phyloP scores from a whole-genome alignment of 2,329 filamentous ascomycete genomes.

The Lasiodiplodia gonubiensis region DNA sequence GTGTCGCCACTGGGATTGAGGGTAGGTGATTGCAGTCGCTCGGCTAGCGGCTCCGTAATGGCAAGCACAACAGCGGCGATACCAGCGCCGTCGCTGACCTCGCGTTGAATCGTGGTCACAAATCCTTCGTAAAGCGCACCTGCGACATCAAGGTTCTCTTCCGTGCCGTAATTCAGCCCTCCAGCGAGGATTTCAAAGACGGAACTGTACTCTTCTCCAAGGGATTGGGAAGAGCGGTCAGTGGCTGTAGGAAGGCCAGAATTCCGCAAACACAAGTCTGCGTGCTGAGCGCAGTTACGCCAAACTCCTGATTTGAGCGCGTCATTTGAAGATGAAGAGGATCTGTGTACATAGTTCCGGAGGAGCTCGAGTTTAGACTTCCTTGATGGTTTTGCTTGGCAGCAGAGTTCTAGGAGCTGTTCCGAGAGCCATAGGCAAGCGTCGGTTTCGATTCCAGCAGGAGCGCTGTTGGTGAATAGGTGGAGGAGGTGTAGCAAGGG shows the following conservation, averaged over 20 bases:
- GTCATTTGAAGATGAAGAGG: conserved; percentile 34
- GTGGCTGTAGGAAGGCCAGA: background rate
- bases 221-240: conserved; percentile 35
- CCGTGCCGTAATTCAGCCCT: conserved; percentile 61
- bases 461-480: conserved; percentile 58
- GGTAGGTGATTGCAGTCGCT: conserved; percentile 32
- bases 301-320: conserved; percentile 39
- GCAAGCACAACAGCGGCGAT: conserved; percentile 69
- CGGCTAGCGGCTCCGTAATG: conserved; percentile 74
- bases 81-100: conserved; percentile 67
- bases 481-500: conserved; percentile 71
- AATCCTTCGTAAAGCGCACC: conserved; percentile 62
- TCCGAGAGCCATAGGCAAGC: conserved; percentile 7
- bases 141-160: conserved; percentile 33
- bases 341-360: conserved; percentile 41
- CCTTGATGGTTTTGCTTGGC: conserved; percentile 16
- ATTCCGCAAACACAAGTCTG: background rate
- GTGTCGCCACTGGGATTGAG: background rate
- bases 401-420: conserved; percentile 11
- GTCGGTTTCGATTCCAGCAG: background rate
- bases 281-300: conserved; percentile 26
- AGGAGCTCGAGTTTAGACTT: conserved; percentile 47
- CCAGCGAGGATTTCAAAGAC: conserved; percentile 66
- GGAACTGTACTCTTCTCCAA: conserved; percentile 73
- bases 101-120: conserved; percentile 45